Base-by-base conservation (phyloP, 148 eudicot species). In the Rhododendron molle region DNA sequence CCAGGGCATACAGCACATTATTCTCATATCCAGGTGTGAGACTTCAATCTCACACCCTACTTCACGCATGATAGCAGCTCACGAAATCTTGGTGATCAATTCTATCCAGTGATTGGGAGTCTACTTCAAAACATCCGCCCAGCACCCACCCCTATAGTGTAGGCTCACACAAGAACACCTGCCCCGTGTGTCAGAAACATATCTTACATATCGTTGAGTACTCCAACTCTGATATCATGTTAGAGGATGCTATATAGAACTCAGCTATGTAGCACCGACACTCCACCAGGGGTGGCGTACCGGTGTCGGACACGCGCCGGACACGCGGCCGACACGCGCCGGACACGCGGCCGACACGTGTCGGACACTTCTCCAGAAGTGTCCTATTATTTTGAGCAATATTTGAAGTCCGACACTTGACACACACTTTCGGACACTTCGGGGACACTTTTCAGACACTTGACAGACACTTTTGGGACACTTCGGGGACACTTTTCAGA, bases 201-300 rank as follows among this genome's bases (percentile, higher is more conserved):
- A 7, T n/a, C 72, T n/a, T n/a, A 26, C 72, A 21, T n/a, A n/a
- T 65, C 13, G 0, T 9, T 58, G 65, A 58, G 65, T 20, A 58
- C 65, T 58, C 65, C 9, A 96, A 89, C 95, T 96, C 90, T 94
- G 95, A 28, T 74, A 74, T 36, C 18, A 30, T 36, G 18, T 15
- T 74, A 13, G 15, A 74, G 0, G 3, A 74, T 16, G 3, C 46
- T 30, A 74, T 3, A 18, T 76, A 16, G 20, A 32, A 76, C 79
- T 65, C 32, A 65, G 12, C n/a, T n/a, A n/a, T n/a, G n/a, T n/a
- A n/a, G n/a, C n/a, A n/a, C n/a, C n/a, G n/a, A n/a, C n/a, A n/a
- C n/a, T n/a, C n/a, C n/a, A n/a, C n/a, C n/a, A n/a, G n/a, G n/a
- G n/a, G n/a, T n/a, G n/a, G n/a, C n/a, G n/a, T n/a, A n/a, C n/a